A percentile compares a stretch with the other conserved stretches of the same genome.
phyloP scores from a whole-genome alignment of 1,139 yeast genomes.

The Taphrina flavorubra region DNA sequence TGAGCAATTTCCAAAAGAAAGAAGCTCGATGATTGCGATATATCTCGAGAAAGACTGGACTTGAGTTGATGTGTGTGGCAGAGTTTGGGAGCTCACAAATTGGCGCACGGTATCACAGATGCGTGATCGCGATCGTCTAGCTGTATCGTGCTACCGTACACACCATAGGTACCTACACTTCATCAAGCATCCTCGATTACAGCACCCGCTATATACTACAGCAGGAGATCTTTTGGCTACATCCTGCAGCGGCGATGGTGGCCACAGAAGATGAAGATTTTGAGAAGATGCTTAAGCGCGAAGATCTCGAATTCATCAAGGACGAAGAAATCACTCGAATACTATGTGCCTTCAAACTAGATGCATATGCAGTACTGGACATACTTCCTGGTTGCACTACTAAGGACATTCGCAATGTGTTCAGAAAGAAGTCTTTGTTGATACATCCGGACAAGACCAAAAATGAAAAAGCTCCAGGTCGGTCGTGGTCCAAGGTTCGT shows the following conservation, averaged over 20 bases:
- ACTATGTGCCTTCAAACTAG: constrained; percentile 57
- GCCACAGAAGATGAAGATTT: constrained; percentile 28
- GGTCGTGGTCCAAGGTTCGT: neutral
- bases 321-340: constrained; percentile 67
- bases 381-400: constrained; percentile 59
- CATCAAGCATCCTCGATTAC: neutral
- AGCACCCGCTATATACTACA: neutral
- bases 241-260: neutral
- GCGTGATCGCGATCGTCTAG: neutral
- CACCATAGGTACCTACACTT: too few species aligned
- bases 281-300: constrained; percentile 34
- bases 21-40: too few species aligned
- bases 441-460: constrained; percentile 73
- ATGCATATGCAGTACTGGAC: constrained; percentile 64
- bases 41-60: too few species aligned
- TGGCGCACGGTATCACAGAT: neutral
- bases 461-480: constrained; percentile 49
- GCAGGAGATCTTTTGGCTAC: neutral
- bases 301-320: constrained; percentile 45
- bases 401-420: constrained; percentile 57
- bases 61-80: neutral
- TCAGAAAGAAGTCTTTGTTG: constrained; percentile 64
- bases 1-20: too few species aligned
- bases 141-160: too few species aligned
- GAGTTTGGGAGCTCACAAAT: neutral